Conservation (phyloP, 2,329 filamentous ascomycete genomes). For the Clarireedia paspali region DNA sequence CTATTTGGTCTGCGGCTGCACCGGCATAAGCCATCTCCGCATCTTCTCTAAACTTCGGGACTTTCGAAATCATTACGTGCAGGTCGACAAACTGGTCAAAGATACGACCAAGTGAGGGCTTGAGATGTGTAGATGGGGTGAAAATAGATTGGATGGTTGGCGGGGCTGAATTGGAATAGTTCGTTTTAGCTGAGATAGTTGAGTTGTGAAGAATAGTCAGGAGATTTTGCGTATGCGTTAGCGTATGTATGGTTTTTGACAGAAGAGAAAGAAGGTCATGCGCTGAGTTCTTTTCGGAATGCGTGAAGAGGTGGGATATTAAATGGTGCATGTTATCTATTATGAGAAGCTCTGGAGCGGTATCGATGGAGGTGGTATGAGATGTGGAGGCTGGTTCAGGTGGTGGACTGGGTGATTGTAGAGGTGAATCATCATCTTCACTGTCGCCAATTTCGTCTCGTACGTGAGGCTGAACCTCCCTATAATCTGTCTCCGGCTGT, state of each 20-base stretch:
- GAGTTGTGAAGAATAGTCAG: conserved; percentile 50
- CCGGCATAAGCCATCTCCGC: conserved; percentile 30
- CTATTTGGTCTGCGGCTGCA: neutral
- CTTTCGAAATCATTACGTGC: conserved; percentile 42
- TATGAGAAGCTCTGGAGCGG: conserved; percentile 38
- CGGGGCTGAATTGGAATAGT: neutral
- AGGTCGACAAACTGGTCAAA: conserved; percentile 48
- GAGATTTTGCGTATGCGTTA: conserved; percentile 37
- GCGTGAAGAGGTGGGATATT: conserved; percentile 44
- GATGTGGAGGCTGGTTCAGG: neutral
- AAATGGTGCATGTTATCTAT: conserved; percentile 47
- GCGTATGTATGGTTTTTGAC: conserved; percentile 37
- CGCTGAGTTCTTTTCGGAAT: conserved; percentile 37
- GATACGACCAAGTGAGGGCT: conserved; percentile 38
- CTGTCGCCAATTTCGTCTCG: conserved; percentile 32
- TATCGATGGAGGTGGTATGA: conserved; percentile 3
- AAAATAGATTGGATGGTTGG: conserved; percentile 16
- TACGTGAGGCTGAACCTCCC: neutral
- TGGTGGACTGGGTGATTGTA: no score
- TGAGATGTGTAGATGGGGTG: conserved; percentile 12
- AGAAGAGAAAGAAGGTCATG: conserved; percentile 43
- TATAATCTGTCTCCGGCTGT: neutral
- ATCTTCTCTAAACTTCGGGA: conserved; percentile 36
- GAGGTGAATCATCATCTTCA: conserved; percentile 32
- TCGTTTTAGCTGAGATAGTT: conserved; percentile 23